phyloP scores from a whole-genome alignment of 2,329 filamentous ascomycete species.

The Aspergillus puulaauensis region DNA sequence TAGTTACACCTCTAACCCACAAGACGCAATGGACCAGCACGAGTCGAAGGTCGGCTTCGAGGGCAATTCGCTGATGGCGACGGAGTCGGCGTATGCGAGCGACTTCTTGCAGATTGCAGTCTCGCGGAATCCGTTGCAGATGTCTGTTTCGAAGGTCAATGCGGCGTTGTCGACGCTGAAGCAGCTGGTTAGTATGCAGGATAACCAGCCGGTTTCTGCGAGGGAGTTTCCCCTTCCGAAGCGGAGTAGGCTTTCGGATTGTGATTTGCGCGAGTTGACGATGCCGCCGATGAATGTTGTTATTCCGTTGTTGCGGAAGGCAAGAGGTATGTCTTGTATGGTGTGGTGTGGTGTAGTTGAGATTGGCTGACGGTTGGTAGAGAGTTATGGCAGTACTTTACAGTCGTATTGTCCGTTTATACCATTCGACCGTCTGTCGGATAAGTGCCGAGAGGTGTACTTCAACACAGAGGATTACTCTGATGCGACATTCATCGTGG shows the following conservation, averaged over 20 bases:
- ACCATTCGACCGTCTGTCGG: constrained; percentile 31
- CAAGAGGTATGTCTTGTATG: constrained; percentile 29
- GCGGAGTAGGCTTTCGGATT: constrained; percentile 21
- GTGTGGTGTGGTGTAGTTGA: background rate
- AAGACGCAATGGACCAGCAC: constrained; percentile 27
- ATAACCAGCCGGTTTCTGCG: constrained; percentile 23
- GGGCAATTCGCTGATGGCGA: constrained; percentile 50
- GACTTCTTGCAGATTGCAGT: constrained; percentile 43
- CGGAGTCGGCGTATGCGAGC: constrained; percentile 50
- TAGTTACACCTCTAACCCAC: constrained; percentile 17
- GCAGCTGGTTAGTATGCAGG: constrained; percentile 40
- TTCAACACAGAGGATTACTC: constrained; percentile 45
- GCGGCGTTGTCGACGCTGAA: constrained; percentile 39
- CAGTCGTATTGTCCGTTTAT: constrained; percentile 36
- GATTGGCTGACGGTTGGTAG: constrained; percentile 14
- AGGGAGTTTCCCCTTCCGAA: constrained; percentile 23
- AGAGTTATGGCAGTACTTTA: constrained; percentile 21
- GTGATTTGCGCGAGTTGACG: constrained; percentile 34
- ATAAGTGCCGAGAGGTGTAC: constrained; percentile 44
- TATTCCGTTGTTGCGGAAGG: constrained; percentile 30
- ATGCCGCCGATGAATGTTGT: constrained; percentile 39
- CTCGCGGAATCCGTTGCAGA: constrained; percentile 34
- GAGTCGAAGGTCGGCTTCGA: constrained; percentile 42
- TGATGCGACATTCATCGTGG: constrained; percentile 39
- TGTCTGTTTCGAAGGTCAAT: constrained; percentile 39